Conservation (phyloP, 176 grass and related monocot genomes). For the Thalia dealbata region DNA sequence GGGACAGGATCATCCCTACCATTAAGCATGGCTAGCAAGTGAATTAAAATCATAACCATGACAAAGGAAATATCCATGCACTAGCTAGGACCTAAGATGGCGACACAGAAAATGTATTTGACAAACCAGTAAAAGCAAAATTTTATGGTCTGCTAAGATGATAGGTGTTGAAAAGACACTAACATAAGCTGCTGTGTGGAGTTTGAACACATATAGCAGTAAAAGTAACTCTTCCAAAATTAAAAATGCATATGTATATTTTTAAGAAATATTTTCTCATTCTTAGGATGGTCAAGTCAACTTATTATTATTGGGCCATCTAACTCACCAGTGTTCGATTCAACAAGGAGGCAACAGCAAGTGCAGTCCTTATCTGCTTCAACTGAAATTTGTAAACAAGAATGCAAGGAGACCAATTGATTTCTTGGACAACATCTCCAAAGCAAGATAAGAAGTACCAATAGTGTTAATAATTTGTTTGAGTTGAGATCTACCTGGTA, state of each 20-base stretch:
- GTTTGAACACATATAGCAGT: not conserved
- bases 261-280: constrained; percentile 13
- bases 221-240: too few species aligned
- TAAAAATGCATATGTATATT: too few species aligned
- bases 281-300: constrained; percentile 11
- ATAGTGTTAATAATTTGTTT: not conserved
- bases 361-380: constrained; percentile 84
- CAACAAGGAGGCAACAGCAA: constrained; percentile 72
- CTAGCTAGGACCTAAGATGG: too few species aligned
- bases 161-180: not conserved
- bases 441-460: not conserved
- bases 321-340: constrained; percentile 70
- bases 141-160: not conserved
- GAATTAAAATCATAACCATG: too few species aligned
- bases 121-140: too few species aligned
- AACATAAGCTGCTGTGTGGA: not conserved
- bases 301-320: constrained; percentile 18
- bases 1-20: not conserved
- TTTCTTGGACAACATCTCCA: not conserved
- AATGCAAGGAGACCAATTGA: not conserved
- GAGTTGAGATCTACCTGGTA: constrained; percentile 48
- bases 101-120: too few species aligned
- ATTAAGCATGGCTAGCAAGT: too few species aligned
- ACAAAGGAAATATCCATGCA: too few species aligned
- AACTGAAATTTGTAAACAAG: constrained; percentile 51